Conservation (phyloP, 202 grass and related monocot species). For the Setaria viridis region DNA sequence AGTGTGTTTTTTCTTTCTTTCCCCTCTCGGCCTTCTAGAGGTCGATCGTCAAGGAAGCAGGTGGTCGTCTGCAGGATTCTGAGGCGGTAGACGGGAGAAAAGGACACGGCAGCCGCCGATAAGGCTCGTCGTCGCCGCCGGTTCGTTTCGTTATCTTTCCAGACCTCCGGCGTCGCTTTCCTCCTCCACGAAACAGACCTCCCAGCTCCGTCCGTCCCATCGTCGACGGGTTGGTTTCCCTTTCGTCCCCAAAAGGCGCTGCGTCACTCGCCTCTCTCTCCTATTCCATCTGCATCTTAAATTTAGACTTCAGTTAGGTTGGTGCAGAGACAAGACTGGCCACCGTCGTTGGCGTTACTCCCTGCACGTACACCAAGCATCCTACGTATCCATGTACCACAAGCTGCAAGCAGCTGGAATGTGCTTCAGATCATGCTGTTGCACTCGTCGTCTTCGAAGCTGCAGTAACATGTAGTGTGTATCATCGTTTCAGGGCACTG, state of each 20-base stretch:
- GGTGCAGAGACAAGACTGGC: slow-evolving; percentile 35
- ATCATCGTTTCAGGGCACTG: neutral
- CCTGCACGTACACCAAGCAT: neutral
- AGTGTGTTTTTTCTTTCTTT: too few relatives aligned
- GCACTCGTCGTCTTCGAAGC: neutral
- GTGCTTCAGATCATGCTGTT: neutral
- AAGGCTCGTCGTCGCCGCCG: neutral
- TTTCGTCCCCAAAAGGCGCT: neutral
- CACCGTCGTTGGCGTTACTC: slow-evolving; percentile 18
- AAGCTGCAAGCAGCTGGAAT: neutral
- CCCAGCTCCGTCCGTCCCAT: slow-evolving; percentile 24
- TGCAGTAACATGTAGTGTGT: neutral
- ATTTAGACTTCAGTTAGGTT: slow-evolving; percentile 32
- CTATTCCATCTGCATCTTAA: neutral
- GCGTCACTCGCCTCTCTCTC: neutral
- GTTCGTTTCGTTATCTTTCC: slow-evolving; percentile 2
- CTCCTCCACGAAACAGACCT: slow-evolving; percentile 25
- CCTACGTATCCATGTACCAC: neutral
- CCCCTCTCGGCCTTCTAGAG: too few relatives aligned
- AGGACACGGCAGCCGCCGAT: slow-evolving; percentile 40
- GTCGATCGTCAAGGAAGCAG: neutral
- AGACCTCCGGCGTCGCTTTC: neutral
- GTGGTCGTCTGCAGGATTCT: neutral
- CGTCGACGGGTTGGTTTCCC: neutral
- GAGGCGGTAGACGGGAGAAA: slow-evolving; percentile 18